These are phyloP conservation scores for Nelumbo lutea DNA, from an alignment of 164 flowering plant species.

Conservation along the genomic window DNA sequence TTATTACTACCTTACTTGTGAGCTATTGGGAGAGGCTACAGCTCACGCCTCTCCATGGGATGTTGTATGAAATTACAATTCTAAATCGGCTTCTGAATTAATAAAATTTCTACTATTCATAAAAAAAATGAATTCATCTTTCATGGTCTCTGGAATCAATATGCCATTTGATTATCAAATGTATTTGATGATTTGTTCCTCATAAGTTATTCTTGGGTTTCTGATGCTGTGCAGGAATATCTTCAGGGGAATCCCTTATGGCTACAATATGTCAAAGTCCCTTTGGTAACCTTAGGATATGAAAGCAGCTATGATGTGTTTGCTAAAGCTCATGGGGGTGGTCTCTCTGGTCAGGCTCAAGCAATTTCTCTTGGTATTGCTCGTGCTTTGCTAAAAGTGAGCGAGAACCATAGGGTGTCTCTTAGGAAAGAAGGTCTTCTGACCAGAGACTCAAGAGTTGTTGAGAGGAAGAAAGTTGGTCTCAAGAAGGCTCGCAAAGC, in stretches of 20 bases:
- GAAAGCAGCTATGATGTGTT: conserved; percentile 83
- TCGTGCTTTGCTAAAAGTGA: conserved; percentile 75
- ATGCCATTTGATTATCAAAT: no score
- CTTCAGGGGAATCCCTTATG: conserved; percentile 95
- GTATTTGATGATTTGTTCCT: no score
- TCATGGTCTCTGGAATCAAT: no score
- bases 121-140: no score
- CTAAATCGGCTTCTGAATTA: no score
- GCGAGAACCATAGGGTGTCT: conserved; percentile 59
- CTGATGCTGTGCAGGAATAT: conserved; percentile 64
- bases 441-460: conserved; percentile 71
- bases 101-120: no score
- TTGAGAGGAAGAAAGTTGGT: conserved; percentile 78
- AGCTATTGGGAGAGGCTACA: no score
- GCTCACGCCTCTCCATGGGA: no score
- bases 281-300: conserved; percentile 59
- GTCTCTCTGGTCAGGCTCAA: conserved; percentile 97
- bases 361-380: conserved; percentile 93
- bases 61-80: no score
- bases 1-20: no score
- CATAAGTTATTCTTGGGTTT: background rate
- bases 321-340: conserved; percentile 96
- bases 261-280: conserved; percentile 79
- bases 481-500: conserved; percentile 94
- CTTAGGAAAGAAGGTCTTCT: conserved; percentile 78